These are phyloP conservation scores for Pichia sp. DNA, from an alignment of 1,139 yeast species.

Conservation along the genomic window DNA sequence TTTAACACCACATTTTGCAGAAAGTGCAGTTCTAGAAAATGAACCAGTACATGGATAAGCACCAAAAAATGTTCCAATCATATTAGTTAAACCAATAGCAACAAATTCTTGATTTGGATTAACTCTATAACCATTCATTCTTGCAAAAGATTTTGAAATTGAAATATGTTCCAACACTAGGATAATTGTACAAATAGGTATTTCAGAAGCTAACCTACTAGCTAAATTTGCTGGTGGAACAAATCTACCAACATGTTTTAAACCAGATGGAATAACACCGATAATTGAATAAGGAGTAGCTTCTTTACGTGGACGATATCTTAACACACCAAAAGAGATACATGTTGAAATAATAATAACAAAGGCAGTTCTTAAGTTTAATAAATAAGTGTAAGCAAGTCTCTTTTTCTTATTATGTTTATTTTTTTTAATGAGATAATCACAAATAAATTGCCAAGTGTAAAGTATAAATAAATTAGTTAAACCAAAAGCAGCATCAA, in stretches of 20 bases:
- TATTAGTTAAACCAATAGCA: slow-evolving; percentile 89
- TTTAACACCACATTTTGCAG: slow-evolving; percentile 91
- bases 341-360: slow-evolving; percentile 73
- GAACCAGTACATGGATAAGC: slow-evolving; percentile 98
- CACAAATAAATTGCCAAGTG: slow-evolving; percentile 55
- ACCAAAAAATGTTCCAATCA: slow-evolving; percentile 83
- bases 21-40: slow-evolving; percentile 88
- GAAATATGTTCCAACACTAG: slow-evolving; percentile 88
- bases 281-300: slow-evolving; percentile 54
- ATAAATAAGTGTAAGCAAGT: slow-evolving; percentile 54
- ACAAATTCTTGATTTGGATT: slow-evolving; percentile 90
- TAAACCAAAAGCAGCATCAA: slow-evolving; percentile 88
- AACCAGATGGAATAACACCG: slow-evolving; percentile 78
- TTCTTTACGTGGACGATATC: slow-evolving; percentile 14
- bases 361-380: slow-evolving; percentile 75
- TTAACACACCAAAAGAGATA: slow-evolving; percentile 47
- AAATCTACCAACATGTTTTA: slow-evolving; percentile 71
- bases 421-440: slow-evolving; percentile 56
- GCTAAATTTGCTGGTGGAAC: slow-evolving; percentile 56
- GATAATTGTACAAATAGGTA: slow-evolving; percentile 81
- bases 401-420: slow-evolving; percentile 59
- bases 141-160: slow-evolving; percentile 87
- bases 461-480: slow-evolving; percentile 65
- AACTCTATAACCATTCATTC: slow-evolving; percentile 85
- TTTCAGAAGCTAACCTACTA: slow-evolving; percentile 58